phyloP scores from a whole-genome alignment of 2,329 filamentous ascomycete species.

The Penicillium verrucosum region DNA sequence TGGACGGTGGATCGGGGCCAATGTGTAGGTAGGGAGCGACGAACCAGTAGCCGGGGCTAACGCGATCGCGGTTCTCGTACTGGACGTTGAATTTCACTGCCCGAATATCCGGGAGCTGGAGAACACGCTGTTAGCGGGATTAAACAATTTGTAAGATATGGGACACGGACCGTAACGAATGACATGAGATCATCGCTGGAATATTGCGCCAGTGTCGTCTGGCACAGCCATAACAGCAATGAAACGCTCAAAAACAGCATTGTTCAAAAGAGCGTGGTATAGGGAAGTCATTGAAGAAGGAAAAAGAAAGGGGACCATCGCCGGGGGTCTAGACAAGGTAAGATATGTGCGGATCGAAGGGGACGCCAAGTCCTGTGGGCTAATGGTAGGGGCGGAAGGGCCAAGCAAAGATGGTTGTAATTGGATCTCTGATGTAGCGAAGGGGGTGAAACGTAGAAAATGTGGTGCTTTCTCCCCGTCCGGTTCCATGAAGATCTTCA shows the following conservation, averaged over 20 bases:
- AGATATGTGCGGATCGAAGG: neutral
- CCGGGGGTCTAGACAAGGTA: neutral
- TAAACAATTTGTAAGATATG: neutral
- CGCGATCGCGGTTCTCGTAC: slow-evolving; percentile 24
- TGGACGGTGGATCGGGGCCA: slow-evolving; percentile 24
- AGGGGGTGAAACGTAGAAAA: slow-evolving; percentile 3
- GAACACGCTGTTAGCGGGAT: neutral
- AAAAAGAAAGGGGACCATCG: neutral
- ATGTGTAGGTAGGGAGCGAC: slow-evolving; percentile 45
- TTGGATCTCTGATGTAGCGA: neutral
- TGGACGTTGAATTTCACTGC: slow-evolving; percentile 30
- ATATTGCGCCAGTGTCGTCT: slow-evolving; percentile 7
- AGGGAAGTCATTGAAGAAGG: neutral
- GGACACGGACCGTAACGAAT: slow-evolving; percentile 7
- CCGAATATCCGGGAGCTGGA: slow-evolving; percentile 25
- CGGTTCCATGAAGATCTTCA: neutral
- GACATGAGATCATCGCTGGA: slow-evolving; percentile 9
- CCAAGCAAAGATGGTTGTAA: neutral
- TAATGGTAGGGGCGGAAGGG: neutral
- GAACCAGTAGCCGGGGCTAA: slow-evolving; percentile 49
- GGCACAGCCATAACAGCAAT: slow-evolving; percentile 10
- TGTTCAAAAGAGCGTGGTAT: slow-evolving; percentile 3
- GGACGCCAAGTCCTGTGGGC: neutral
- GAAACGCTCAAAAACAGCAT: slow-evolving; percentile 3
- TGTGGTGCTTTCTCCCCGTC: neutral